Evolutionary conservation across 768 basidiomycete species (phyloP), one percentile per base, ranked within the genome.

Genomic region (Hygrophorus russula): DNA sequence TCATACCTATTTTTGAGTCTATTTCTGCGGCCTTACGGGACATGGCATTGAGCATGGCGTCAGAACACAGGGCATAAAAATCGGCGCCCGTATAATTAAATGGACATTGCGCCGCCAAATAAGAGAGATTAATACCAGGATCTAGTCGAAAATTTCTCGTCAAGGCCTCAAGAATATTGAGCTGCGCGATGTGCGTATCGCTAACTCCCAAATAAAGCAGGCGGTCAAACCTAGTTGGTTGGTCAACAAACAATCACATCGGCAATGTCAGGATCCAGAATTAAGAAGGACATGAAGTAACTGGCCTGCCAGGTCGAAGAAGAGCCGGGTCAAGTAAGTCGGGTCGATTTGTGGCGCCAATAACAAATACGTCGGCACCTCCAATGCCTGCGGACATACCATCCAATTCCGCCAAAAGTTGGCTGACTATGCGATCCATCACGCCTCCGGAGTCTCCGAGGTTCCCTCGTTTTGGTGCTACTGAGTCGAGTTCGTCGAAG

Each of bases 81-180:
- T 99, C 96, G 33, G 96, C 96, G 35, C 96, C 96, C 2, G 96
- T 98, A 56, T 83, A 92, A 57, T 92, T 90, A 68, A 93, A 89
- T 0, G 90, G 82, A 48, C 93, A 98, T 28, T 65, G 63, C 19
- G 78, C 68, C 15, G 85, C 87, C 35, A 99, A 60, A 6, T 53
- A 48, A 14, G 60, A 58, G 5, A 98, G 73, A 51, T 80, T 66
- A 6, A 92, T 67, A 39, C 62, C 65, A 0, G 82, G 70, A 51
- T 86, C 74, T 18, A 97, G 71, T 29, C 74, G 77, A 69, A 99
- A 98, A 59, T 93, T 97, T 46, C 92, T 66, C 2, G 96, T 98
- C 47, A 98, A 63, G 2, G 96, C 96, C 53, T 82, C 73, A 2
- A 98, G 63, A 58, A 99, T 92, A 52, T 82, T 80, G 24, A 80